A percentile compares a stretch with the other conserved stretches of the same genome.
Evolutionary conservation across 345 rosid species (phyloP).

Genomic region (Salix arbutifolia): DNA sequence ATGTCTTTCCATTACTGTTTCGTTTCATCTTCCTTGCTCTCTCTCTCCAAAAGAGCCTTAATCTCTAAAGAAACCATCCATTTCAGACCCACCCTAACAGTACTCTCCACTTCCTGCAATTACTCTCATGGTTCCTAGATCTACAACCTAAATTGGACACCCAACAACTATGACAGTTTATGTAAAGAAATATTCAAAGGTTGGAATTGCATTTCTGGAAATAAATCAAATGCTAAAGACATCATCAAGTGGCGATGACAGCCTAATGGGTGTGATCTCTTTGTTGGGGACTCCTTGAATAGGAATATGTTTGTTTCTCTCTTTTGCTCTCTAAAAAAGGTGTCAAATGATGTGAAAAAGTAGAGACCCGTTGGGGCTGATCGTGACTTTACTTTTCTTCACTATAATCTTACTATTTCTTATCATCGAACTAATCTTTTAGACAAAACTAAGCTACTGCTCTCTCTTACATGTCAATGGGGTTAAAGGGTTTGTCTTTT

Average conservation of each 20-base stretch:
- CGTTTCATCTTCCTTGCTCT: constrained; percentile 20
- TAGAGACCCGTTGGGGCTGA: constrained; percentile 95
- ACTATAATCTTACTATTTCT: constrained; percentile 75
- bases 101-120: constrained; percentile 40
- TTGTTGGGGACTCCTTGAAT: constrained; percentile 89
- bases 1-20: no score
- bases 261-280: constrained; percentile 58
- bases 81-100: not conserved
- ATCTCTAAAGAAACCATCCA: constrained; percentile 15
- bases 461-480: no score
- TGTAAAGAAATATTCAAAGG: constrained; percentile 96
- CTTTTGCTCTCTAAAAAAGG: constrained; percentile 65
- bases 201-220: constrained; percentile 74
- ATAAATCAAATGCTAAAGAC: constrained; percentile 59
- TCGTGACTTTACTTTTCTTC: constrained; percentile 82
- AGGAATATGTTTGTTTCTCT: constrained; percentile 93
- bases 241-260: constrained; percentile 86
- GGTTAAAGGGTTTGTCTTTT: no score
- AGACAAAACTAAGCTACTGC: no score
- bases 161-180: constrained; percentile 42
- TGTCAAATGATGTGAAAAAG: constrained; percentile 59
- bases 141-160: constrained; percentile 42
- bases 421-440: constrained; percentile 91
- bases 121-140: constrained; percentile 74
- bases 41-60: constrained; percentile 20